A percentile compares a stretch with the other conserved stretches of the same genome.
Conservation (phyloP, 2,329 filamentous ascomycete species). For the Colletotrichum plurivorum region DNA sequence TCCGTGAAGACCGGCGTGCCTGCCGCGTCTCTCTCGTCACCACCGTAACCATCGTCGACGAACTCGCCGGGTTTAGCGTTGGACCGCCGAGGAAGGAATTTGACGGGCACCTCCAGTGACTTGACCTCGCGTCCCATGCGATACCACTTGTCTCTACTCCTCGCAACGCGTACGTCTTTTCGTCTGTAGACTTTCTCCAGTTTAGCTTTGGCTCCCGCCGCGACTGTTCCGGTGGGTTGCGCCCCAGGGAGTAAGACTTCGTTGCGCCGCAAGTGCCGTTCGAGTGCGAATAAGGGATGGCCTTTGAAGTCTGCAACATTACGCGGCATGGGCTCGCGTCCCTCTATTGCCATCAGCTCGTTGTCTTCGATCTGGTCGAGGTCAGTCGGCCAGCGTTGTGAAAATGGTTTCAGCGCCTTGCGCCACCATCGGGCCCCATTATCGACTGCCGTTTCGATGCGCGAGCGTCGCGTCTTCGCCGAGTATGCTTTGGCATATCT, state of each 20-base stretch:
- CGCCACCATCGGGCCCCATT: constrained; percentile 68
- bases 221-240: constrained; percentile 82
- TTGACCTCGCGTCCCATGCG: constrained; percentile 86
- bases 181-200: constrained; percentile 88
- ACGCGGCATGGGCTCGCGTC: constrained; percentile 85
- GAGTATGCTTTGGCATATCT: constrained; percentile 92
- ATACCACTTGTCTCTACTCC: constrained; percentile 92
- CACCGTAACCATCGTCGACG: constrained; percentile 59
- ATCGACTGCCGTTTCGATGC: constrained; percentile 77
- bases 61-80: constrained; percentile 44
- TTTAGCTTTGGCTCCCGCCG: constrained; percentile 71
- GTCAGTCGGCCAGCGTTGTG: constrained; percentile 63
- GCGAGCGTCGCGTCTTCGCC: constrained; percentile 85
- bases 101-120: constrained; percentile 84
- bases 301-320: constrained; percentile 91
- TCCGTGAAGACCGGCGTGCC: constrained; percentile 72
- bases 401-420: constrained; percentile 64
- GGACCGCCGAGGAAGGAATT: constrained; percentile 73
- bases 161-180: constrained; percentile 82
- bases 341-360: constrained; percentile 79
- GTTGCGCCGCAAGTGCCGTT: constrained; percentile 85
- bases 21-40: constrained; percentile 59
- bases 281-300: constrained; percentile 86
- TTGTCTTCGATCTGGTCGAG: constrained; percentile 88
- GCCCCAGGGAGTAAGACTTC: constrained; percentile 83